Conservation (phyloP, 768 basidiomycete genomes). For the Trametes sanguinea region DNA sequence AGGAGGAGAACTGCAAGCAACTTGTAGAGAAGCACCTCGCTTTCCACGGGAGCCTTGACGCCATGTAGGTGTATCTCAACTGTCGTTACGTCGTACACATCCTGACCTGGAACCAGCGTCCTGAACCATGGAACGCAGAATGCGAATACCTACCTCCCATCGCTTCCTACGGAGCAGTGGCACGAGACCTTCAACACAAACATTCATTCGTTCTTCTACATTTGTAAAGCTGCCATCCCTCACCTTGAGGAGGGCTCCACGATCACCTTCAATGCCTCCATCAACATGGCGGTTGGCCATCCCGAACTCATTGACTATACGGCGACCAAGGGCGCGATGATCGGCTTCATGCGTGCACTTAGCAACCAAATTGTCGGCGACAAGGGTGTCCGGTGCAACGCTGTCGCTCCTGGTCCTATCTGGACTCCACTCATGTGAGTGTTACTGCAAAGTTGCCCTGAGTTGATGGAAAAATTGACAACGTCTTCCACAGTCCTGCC, state of each 20-base stretch:
- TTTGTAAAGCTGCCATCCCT: slow-evolving; percentile 47
- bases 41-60: slow-evolving; percentile 40
- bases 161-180: slow-evolving; percentile 46
- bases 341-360: slow-evolving; percentile 48
- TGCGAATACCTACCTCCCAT: slow-evolving; percentile 38
- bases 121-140: slow-evolving; percentile 49
- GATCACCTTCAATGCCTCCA: slow-evolving; percentile 48
- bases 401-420: slow-evolving; percentile 47
- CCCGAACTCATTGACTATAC: slow-evolving; percentile 56
- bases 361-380: slow-evolving; percentile 53
- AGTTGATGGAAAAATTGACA: not conserved
- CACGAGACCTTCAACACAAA: slow-evolving; percentile 41
- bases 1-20: slow-evolving; percentile 40
- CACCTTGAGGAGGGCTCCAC: slow-evolving; percentile 41
- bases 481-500: slow-evolving; percentile 25
- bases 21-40: slow-evolving; percentile 43
- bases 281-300: slow-evolving; percentile 48
- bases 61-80: slow-evolving; percentile 35
- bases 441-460: too few species aligned
- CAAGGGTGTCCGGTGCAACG: slow-evolving; percentile 45
- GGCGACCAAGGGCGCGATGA: slow-evolving; percentile 54
- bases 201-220: slow-evolving; percentile 49
- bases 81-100: not conserved
- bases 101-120: slow-evolving; percentile 29
- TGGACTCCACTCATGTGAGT: slow-evolving; percentile 49